phyloP scores from a whole-genome alignment of 495 filamentous ascomycete species.

The Aspergillus sclerotiicarbonarius region DNA sequence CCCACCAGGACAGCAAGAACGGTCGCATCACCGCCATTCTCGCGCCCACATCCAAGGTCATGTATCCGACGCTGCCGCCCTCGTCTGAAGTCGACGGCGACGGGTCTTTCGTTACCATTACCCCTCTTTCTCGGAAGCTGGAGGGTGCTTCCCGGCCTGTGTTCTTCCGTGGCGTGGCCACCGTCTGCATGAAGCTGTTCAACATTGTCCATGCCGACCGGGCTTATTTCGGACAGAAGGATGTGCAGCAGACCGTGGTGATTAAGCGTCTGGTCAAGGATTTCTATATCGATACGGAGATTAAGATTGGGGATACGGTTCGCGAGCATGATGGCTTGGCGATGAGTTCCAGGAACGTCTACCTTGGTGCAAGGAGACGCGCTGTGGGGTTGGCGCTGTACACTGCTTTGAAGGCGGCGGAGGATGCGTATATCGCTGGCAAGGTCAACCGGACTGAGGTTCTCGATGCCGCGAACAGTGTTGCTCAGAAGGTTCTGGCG shows the following conservation, averaged over 20 bases:
- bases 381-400: slow-evolving; percentile 67
- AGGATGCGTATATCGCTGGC: slow-evolving; percentile 61
- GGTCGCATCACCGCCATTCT: slow-evolving; percentile 83
- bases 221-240: slow-evolving; percentile 98
- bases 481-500: slow-evolving; percentile 48
- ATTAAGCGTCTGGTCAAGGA: slow-evolving; percentile 84
- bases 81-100: slow-evolving; percentile 72
- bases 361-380: slow-evolving; percentile 75
- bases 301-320: slow-evolving; percentile 69
- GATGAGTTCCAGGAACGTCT: slow-evolving; percentile 93
- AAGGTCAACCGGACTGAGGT: slow-evolving; percentile 59
- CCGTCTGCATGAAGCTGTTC: slow-evolving; percentile 95
- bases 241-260: slow-evolving; percentile 92
- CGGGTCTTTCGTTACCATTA: slow-evolving; percentile 92
- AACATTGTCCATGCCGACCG: slow-evolving; percentile 84
- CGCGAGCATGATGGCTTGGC: slow-evolving; percentile 85
- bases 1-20: slow-evolving; percentile 41
- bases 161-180: slow-evolving; percentile 95
- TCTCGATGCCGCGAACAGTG: slow-evolving; percentile 59
- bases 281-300: slow-evolving; percentile 76
- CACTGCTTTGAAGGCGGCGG: slow-evolving; percentile 65
- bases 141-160: slow-evolving; percentile 88
- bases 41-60: slow-evolving; percentile 72
- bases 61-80: slow-evolving; percentile 85
- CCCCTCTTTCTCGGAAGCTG: slow-evolving; percentile 72